Base-by-base conservation (phyloP, 2,329 filamentous ascomycete species). In the Aureobasidium sp. region DNA sequence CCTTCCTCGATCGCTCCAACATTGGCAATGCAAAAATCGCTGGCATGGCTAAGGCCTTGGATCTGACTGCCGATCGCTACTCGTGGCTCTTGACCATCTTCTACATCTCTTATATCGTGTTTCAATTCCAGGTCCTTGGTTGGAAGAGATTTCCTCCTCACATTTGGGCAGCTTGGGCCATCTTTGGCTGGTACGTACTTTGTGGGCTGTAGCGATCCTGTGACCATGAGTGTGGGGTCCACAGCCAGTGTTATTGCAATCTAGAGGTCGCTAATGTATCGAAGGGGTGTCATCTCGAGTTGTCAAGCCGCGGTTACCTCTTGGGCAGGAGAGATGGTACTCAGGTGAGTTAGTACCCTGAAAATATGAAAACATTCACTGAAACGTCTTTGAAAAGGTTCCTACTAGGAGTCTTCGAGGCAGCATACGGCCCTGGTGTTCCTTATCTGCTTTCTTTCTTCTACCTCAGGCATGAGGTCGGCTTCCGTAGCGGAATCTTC, bases 381-480 rank as follows among this genome's bases (percentile, higher is more conserved):
- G 15, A 47, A 27, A 26, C 12, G 13, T 20, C 5, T n/a, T n/a
- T 44, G 41, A 13, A 9, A 55, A 75, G 79, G 26, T 76, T 82
- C 48, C 77, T 83, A 37, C 74, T 85, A 1, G 83, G 83, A 0
- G 74, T 83, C 3, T 70, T 85, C 1, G 83, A 85, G 66, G 76
- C 75, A 2, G 78, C 80, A 64, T 66, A 62, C 32, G 79, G 75
- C 0, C 75, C 76, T 5, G 76, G 75, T 2, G 75, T 81, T 13
- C 79, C 80, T 0, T 82, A 79, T 48, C 68, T 83, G 15, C 70
- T 84, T 0, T 81, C 79, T 0, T 84, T 84, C 70, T 84, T 86
- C 73, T 87, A 86, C 67, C 77, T 82, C 8, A 75, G 84, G 15
- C 75, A 82, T 39, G 81, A 83, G 66, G 72, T 85, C 13, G 83